Evolutionary conservation across 805 yeast genomes (phyloP).

Genomic region (Candida sonorensis): DNA sequence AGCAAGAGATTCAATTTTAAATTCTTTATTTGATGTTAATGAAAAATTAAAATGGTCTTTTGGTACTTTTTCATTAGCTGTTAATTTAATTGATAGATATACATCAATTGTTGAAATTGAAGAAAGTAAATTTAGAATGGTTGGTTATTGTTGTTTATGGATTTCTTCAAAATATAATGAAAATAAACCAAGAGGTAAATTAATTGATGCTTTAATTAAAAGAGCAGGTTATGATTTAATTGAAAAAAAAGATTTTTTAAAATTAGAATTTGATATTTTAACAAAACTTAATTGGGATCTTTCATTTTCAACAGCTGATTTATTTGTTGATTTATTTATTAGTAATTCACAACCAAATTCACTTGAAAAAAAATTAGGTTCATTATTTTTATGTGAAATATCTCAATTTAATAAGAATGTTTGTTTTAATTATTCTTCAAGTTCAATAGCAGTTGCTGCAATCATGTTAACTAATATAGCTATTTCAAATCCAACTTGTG

Average conservation of each 20-base stretch:
- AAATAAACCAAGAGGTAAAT: slow-evolving; percentile 45
- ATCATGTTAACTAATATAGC: slow-evolving; percentile 40
- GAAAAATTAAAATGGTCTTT: slow-evolving; percentile 24
- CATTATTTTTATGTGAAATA: slow-evolving; percentile 60
- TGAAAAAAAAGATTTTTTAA: slow-evolving; percentile 33
- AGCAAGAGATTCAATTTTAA: slow-evolving; percentile 21
- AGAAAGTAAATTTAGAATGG: slow-evolving; percentile 29
- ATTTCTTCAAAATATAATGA: slow-evolving; percentile 39
- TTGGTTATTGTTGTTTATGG: slow-evolving; percentile 41
- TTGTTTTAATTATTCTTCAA: slow-evolving; percentile 41
- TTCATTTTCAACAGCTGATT: slow-evolving; percentile 55
- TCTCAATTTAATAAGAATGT: slow-evolving; percentile 56
- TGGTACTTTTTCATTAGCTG: slow-evolving; percentile 31
- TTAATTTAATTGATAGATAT: slow-evolving; percentile 33
- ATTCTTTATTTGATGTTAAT: slow-evolving; percentile 26
- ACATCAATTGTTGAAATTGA: slow-evolving; percentile 28
- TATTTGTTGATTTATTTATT: slow-evolving; percentile 52
- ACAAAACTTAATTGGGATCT: slow-evolving; percentile 61
- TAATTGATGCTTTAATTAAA: slow-evolving; percentile 23
- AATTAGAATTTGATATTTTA: slow-evolving; percentile 64
- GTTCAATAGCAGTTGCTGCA: slow-evolving; percentile 46
- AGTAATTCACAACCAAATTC: slow-evolving; percentile 26
- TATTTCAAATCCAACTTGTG: slow-evolving; percentile 31
- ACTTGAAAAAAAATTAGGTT: slow-evolving; percentile 46
- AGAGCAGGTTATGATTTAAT: slow-evolving; percentile 24